Percentiles rank a stretch among this genome's conserved stretches.
These are phyloP conservation scores for Phytophthora kernoviae DNA, from an alignment of 352 stramenopile species.

Conservation along the genomic window DNA sequence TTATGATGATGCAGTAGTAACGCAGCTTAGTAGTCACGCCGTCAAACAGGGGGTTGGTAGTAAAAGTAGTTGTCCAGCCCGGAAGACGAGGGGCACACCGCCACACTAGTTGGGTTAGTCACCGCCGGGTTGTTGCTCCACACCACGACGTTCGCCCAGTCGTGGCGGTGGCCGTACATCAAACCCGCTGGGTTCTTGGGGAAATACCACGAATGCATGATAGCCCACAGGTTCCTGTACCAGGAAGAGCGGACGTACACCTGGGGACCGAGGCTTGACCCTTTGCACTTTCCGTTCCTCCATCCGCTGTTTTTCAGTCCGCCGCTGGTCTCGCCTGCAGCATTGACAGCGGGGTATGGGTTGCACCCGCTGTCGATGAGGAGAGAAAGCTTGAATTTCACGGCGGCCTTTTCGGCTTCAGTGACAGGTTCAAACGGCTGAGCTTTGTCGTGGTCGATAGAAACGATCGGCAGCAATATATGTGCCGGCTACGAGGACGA, in stretches of 20 bases:
- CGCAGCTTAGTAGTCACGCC: too few relatives aligned
- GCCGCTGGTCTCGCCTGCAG: slow-evolving; percentile 25
- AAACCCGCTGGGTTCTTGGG: slow-evolving; percentile 43
- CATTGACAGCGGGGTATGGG: slow-evolving; percentile 35
- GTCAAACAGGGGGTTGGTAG: too few relatives aligned
- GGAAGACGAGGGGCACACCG: too few relatives aligned
- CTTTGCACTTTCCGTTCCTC: not conserved
- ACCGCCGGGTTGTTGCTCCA: slow-evolving; percentile 32
- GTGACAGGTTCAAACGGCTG: slow-evolving; percentile 9
- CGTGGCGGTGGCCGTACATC: slow-evolving; percentile 30
- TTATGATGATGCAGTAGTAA: too few relatives aligned
- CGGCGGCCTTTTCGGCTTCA: slow-evolving; percentile 14
- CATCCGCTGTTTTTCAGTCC: slow-evolving; percentile 12
- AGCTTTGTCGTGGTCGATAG: not conserved
- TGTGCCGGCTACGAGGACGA: too few relatives aligned
- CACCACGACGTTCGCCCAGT: slow-evolving; percentile 37
- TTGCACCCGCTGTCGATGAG: slow-evolving; percentile 31
- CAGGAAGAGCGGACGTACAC: slow-evolving; percentile 8
- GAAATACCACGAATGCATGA: slow-evolving; percentile 48
- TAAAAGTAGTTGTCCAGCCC: too few relatives aligned
- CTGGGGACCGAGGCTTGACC: slow-evolving; percentile 1
- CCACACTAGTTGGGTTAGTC: slow-evolving; percentile 7
- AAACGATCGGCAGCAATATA: too few relatives aligned
- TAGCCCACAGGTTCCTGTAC: slow-evolving; percentile 12
- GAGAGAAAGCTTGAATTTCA: slow-evolving; percentile 41